phyloP scores from a whole-genome alignment of 805 yeast genomes.

The Suhomyces prunicola region DNA sequence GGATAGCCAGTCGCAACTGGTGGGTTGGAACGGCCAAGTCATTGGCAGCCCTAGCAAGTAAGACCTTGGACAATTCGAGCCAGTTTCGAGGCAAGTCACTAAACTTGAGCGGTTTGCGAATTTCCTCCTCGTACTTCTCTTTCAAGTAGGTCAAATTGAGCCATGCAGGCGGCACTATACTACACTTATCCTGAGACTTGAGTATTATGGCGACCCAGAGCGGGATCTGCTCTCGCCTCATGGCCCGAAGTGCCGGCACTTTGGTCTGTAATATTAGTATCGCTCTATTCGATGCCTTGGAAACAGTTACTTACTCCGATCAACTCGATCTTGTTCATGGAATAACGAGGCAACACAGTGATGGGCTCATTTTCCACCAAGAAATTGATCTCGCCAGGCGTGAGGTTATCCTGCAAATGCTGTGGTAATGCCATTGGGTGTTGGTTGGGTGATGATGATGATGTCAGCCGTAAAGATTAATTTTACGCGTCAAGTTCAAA shows the following conservation, averaged over 20 bases:
- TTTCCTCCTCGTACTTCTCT: slow-evolving; percentile 64
- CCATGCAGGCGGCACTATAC: slow-evolving; percentile 86
- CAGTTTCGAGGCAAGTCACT: slow-evolving; percentile 81
- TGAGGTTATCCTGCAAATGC: slow-evolving; percentile 50
- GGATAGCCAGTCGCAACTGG: slow-evolving; percentile 64
- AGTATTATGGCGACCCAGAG: slow-evolving; percentile 84
- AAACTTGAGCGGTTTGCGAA: slow-evolving; percentile 54
- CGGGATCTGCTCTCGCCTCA: slow-evolving; percentile 69
- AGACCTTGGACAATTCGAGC: slow-evolving; percentile 74
- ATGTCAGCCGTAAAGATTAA: neutral
- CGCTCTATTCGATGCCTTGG: neutral
- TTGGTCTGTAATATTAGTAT: slow-evolving; percentile 34
- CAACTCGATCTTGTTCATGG: slow-evolving; percentile 60
- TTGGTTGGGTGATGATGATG: neutral
- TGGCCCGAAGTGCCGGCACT: slow-evolving; percentile 59
- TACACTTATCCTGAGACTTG: slow-evolving; percentile 82
- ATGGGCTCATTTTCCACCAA: slow-evolving; percentile 78
- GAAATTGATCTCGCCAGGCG: slow-evolving; percentile 78
- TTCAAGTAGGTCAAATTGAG: slow-evolving; percentile 53
- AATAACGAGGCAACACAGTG: slow-evolving; percentile 74
- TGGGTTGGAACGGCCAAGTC: slow-evolving; percentile 75
- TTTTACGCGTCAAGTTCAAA: neutral
- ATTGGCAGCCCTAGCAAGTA: slow-evolving; percentile 69
- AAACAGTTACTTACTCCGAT: slow-evolving; percentile 49
- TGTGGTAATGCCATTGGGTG: slow-evolving; percentile 60